Percentiles rank a stretch among this genome's conserved stretches.
These are phyloP conservation scores for Craterostigma plantagineum DNA, from an alignment of 257 asterid species.

Conservation along the genomic window DNA sequence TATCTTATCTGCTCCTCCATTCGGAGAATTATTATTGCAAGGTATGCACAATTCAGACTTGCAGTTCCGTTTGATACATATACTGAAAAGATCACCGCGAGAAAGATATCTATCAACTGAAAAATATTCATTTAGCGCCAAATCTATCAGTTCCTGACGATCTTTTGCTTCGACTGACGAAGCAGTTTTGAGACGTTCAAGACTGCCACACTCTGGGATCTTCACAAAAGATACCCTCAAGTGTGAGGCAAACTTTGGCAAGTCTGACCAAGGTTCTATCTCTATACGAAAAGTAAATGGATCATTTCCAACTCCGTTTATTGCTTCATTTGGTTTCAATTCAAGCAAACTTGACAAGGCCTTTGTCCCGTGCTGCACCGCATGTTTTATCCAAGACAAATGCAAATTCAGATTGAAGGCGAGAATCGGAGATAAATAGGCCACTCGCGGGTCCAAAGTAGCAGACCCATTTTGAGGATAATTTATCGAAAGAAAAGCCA, in stretches of 20 bases:
- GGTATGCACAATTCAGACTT: conserved; percentile 52
- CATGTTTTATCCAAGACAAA: conserved; percentile 44
- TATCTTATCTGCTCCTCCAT: conserved; percentile 28
- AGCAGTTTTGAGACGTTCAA: conserved; percentile 49
- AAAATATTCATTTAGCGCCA: conserved; percentile 58
- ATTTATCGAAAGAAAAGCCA: conserved; percentile 35
- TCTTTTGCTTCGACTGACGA: conserved; percentile 48
- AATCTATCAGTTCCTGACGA: conserved; percentile 73
- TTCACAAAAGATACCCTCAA: conserved; percentile 80
- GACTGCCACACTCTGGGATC: conserved; percentile 70
- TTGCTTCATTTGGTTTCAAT: conserved; percentile 18
- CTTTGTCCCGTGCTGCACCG: conserved; percentile 52
- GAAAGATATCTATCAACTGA: conserved; percentile 69
- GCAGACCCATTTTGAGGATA: conserved; percentile 22
- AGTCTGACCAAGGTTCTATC: conserved; percentile 41
- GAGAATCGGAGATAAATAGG: conserved; percentile 67
- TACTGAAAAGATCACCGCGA: conserved; percentile 58
- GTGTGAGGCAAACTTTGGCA: conserved; percentile 77
- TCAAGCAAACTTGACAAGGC: conserved; percentile 39
- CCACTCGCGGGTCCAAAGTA: conserved; percentile 40
- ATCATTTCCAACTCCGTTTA: conserved; percentile 18
- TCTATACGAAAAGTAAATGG: conserved; percentile 20
- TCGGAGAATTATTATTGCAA: conserved; percentile 40
- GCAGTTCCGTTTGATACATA: conserved; percentile 72
- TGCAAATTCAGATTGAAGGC: conserved; percentile 66